Evolutionary conservation across 1,284 basidiomycete genomes (phyloP), one percentile per base, ranked within the genome.

Genomic region (Ustilago tritici): DNA sequence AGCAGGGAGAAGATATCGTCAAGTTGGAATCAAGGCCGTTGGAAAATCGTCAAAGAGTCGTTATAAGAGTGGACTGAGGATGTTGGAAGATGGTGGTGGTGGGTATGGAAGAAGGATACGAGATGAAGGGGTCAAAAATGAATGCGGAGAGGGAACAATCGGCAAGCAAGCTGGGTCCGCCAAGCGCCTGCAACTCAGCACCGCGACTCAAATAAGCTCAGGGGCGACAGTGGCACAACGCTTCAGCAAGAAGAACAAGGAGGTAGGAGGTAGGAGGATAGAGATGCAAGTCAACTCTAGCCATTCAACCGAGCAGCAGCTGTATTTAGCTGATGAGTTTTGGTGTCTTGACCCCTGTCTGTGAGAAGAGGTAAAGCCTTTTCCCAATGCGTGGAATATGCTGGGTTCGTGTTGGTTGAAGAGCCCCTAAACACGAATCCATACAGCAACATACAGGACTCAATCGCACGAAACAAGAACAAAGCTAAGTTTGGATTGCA

Each of bases 331-430:
- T 41, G 40, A 17, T 41, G 40, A 41, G 46, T 49, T n/a, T 49
- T n/a, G 34, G 53, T n/a, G 32, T 23, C 47, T 31, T 28, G 32
- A 64, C 56, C 63, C 63, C 63, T 59, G 57, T 65, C 50, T 50
- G 43, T 46, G 19, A 6, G 36, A 38, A 38, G 14, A 15, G 40
- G 17, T 23, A 23, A 23, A 23, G 23, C 23, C 8, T 34, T 56
- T 31, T 56, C 28, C 5, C n/a, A 38, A 46, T 52, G 57, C 57
- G 61, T 36, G 40, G 8, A 43, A 49, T 28, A 58, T 68, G 71
- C 71, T 68, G 71, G 70, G 70, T 68, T 28, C 61, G 61, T 73
- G 70, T 73, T 73, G 70, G 65, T 57, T 68, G 65, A 67, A 17
- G 31, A 67, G 61, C 70, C 70, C 70, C 65, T 65, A 57, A 68